Evolutionary conservation across 768 basidiomycete species (phyloP).

Genomic region (Tylopilus sp.): DNA sequence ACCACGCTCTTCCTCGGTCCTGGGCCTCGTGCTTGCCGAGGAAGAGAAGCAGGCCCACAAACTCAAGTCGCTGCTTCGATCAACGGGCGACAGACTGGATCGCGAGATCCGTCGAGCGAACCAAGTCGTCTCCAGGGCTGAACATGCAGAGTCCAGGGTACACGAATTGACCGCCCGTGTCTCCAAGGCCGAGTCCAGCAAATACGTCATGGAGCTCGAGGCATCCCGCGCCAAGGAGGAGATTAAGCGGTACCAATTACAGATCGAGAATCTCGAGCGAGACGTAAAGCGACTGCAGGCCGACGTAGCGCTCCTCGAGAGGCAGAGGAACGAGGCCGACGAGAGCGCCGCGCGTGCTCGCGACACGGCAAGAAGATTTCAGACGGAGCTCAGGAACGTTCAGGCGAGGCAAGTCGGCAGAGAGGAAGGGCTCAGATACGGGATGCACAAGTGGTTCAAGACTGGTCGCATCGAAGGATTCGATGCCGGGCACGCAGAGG

Average conservation of each 20-base stretch:
- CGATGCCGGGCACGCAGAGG: conserved; percentile 44
- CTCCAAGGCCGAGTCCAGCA: conserved; percentile 40
- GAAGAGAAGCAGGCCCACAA: conserved; percentile 57
- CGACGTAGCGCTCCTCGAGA: conserved; percentile 34
- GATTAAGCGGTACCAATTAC: conserved; percentile 42
- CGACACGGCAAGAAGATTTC: conserved; percentile 41
- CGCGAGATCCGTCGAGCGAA: conserved; percentile 54
- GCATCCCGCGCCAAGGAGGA: conserved; percentile 44
- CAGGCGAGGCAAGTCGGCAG: conserved; percentile 41
- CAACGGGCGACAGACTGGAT: conserved; percentile 52
- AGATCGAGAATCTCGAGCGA: conserved; percentile 45
- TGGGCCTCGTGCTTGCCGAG: conserved; percentile 45
- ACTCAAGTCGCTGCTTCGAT: conserved; percentile 50
- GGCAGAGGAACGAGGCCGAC: conserved; percentile 40
- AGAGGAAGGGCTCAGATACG: conserved; percentile 41
- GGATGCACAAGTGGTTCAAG: conserved; percentile 43
- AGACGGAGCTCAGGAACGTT: conserved; percentile 42
- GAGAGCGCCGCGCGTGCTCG: conserved; percentile 41
- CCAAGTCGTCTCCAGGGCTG: conserved; percentile 47
- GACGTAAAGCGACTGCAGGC: conserved; percentile 38
- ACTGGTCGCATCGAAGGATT: conserved; percentile 44
- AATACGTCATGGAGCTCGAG: conserved; percentile 38
- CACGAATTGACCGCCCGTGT: conserved; percentile 39
- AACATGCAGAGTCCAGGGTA: conserved; percentile 47
- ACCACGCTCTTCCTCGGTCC: conserved; percentile 37